A percentile compares a stretch with the other conserved stretches of the same genome.
Conservation (phyloP, 352 stramenopile genomes). For the Phytophthora vignae region DNA sequence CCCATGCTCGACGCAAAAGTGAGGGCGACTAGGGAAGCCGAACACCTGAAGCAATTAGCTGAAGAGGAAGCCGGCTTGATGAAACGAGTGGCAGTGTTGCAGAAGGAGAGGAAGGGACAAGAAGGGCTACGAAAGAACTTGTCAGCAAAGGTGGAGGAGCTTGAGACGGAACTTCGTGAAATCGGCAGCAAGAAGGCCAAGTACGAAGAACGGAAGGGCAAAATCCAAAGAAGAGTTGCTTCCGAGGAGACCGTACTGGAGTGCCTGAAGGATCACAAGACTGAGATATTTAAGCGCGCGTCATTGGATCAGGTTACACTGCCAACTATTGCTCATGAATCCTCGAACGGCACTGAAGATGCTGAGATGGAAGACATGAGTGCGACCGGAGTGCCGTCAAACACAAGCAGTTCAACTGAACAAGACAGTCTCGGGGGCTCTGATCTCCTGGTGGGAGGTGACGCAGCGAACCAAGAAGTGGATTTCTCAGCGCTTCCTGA, state of each 20-base stretch:
- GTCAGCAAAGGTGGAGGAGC: constrained; percentile 50
- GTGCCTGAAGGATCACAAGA: constrained; percentile 93
- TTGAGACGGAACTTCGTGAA: constrained; percentile 71
- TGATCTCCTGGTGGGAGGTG: constrained; percentile 58
- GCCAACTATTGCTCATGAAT: constrained; percentile 55
- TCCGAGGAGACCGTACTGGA: constrained; percentile 93
- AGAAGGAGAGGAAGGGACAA: constrained; percentile 79
- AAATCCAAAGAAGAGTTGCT: constrained; percentile 87
- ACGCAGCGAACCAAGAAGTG: constrained; percentile 69
- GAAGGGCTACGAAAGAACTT: constrained; percentile 44
- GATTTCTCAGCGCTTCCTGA: constrained; percentile 92
- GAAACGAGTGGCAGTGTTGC: constrained; percentile 61
- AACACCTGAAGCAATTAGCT: constrained; percentile 61
- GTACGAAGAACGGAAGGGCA: constrained; percentile 69
- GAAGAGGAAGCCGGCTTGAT: constrained; percentile 61
- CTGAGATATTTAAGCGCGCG: constrained; percentile 95
- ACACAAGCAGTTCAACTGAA: background rate
- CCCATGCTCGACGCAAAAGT: constrained; percentile 59
- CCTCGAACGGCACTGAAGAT: constrained; percentile 43
- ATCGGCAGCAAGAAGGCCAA: constrained; percentile 71
- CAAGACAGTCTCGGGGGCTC: constrained; percentile 36
- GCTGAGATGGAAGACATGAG: constrained; percentile 71
- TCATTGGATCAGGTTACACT: constrained; percentile 96
- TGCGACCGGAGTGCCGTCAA: background rate
- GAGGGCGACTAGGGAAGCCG: constrained; percentile 50